Evolutionary conservation across 163 green algal genomes (phyloP), one percentile per base, ranked within the genome.

Genomic region (Chloromonas sp.): DNA sequence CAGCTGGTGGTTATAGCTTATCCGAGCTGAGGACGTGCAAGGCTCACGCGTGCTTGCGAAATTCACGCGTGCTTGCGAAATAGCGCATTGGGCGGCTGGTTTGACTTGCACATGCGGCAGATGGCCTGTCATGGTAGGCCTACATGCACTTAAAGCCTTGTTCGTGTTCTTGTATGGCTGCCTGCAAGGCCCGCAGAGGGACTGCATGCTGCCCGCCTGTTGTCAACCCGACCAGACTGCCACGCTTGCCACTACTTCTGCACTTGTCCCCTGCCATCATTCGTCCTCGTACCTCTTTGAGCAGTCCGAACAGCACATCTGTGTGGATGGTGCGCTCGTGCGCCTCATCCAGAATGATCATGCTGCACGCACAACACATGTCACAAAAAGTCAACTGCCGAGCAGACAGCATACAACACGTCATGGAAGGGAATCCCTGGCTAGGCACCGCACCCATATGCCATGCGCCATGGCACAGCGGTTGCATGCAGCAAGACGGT

Each of bases 321-420:
- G 97, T 99, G 93, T 99, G 93, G 83, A 99, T 98, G 70, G 96
- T 99, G 84, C 97, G 92, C 94, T 99, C 97, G 89, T 99, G 97
- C 58, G 97, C 97, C 90, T 99, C 97, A 85, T 99, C 97, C 79
- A 99, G 92, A 58, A 99, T 96, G 84, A 99, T 96, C 36, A 99
- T 94, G 3, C 79, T 93, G 91, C 78, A 82, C 36, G 36, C 36
- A 36, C 36, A 36, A 36, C 36, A 36, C 36, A 36, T 36, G 36
- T 36, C 36, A 36, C 36, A 36, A 36, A 36, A 79, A 3, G 74
- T 79, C 15, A 79, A 58, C 15, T n/a, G 74, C 13, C 70, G 13
- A 76, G 70, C 8, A 76, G 13, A 76, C 8, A n/a, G 70, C 13
- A 76, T 8, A 76, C 70, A 76, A n/a, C 8, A 13, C 13, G 8